Percentiles rank a stretch among this genome's conserved stretches.
Conservation (phyloP, 805 yeast genomes). For the Kazachstania psychrophila region DNA sequence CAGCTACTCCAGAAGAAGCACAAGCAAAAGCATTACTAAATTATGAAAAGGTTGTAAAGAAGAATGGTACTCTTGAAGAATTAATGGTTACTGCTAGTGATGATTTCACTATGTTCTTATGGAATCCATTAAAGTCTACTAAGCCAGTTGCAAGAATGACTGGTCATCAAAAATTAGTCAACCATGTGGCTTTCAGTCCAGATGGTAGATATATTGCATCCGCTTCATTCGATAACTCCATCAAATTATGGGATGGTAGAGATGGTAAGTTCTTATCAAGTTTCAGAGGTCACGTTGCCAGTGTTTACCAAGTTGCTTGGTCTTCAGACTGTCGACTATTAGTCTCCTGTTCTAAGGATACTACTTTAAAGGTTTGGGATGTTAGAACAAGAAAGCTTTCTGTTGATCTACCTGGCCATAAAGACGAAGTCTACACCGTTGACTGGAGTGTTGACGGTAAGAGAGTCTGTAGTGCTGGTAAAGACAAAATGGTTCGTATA, state of each 20-base stretch:
- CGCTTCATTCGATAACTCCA: constrained; percentile 90
- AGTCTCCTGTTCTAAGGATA: constrained; percentile 91
- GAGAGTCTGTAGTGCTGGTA: constrained; percentile 94
- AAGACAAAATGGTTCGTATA: constrained; percentile 84
- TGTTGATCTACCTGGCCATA: constrained; percentile 91
- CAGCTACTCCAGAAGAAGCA: constrained; percentile 38
- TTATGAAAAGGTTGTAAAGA: constrained; percentile 49
- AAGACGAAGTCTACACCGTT: constrained; percentile 92
- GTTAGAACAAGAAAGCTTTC: constrained; percentile 73
- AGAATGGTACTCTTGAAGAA: constrained; percentile 60
- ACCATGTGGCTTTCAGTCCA: constrained; percentile 92
- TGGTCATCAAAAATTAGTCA: constrained; percentile 94
- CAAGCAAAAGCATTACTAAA: constrained; percentile 39
- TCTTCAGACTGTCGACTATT: constrained; percentile 85
- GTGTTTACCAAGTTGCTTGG: constrained; percentile 97
- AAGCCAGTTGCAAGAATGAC: constrained; percentile 93
- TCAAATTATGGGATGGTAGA: constrained; percentile 93
- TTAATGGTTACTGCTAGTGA: constrained; percentile 91
- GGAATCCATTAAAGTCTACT: constrained; percentile 77
- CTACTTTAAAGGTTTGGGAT: constrained; percentile 95
- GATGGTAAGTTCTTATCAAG: constrained; percentile 86
- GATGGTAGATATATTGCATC: constrained; percentile 88
- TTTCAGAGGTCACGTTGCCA: constrained; percentile 93
- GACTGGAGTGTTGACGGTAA: constrained; percentile 97
- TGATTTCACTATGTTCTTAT: constrained; percentile 93